Evolutionary conservation across 768 basidiomycete species (phyloP).

Genomic region (Clitopilus hobsonii): DNA sequence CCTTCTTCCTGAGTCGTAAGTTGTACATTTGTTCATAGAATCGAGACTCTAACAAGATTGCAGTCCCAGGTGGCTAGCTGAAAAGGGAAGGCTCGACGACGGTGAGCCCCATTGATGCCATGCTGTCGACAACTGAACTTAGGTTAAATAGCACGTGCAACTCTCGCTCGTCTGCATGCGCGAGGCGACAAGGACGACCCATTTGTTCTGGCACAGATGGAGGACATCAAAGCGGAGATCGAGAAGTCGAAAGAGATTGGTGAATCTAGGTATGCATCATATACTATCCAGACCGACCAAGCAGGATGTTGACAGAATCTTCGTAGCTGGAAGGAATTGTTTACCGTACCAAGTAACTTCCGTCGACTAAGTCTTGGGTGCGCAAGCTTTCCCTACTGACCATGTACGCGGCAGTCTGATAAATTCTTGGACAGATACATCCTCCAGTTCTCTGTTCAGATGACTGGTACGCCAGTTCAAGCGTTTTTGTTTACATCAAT

Average conservation of each 20-base stretch:
- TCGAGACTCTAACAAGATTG: neutral
- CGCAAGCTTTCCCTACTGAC: conserved; percentile 10
- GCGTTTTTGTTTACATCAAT: no score
- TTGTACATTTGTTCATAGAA: neutral
- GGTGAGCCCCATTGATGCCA: conserved; percentile 19
- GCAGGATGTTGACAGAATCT: no score
- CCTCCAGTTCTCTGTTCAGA: conserved; percentile 53
- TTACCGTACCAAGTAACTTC: conserved; percentile 38
- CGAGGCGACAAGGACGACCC: conserved; percentile 40
- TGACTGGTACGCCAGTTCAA: conserved; percentile 39
- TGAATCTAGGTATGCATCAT: conserved; percentile 27
- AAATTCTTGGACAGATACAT: conserved; percentile 24
- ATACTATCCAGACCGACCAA: no score
- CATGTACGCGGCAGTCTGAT: conserved; percentile 8
- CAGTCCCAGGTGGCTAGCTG: conserved; percentile 49
- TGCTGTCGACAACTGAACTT: neutral
- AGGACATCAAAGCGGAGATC: conserved; percentile 37
- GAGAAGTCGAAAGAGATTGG: conserved; percentile 28
- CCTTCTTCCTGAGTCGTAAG: conserved; percentile 46
- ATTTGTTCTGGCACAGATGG: conserved; percentile 43
- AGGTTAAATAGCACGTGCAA: conserved; percentile 20
- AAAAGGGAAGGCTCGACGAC: conserved; percentile 45
- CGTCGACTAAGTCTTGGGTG: conserved; percentile 40
- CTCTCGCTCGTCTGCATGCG: conserved; percentile 50
- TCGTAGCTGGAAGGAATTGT: conserved; percentile 37